Evolutionary conservation across 805 yeast genomes (phyloP), one percentile per base, ranked within the genome.

Genomic region (Candida insectorum): DNA sequence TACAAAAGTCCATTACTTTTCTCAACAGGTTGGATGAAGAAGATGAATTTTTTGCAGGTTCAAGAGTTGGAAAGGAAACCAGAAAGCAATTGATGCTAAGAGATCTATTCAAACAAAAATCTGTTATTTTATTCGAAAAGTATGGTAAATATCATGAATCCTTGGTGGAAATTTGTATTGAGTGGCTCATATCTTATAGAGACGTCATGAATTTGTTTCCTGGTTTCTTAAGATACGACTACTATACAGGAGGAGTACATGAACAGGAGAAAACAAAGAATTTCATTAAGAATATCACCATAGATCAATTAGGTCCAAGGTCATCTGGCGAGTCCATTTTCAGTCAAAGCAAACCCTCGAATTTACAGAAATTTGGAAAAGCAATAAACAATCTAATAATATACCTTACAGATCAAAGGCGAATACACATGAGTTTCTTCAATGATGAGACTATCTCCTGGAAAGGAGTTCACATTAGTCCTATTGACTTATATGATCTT

Each of bases 371-470:
- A 24, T 65, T 58, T 46, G 41, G 33, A 30, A 65, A 52, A 21
- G 67, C 62, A n/a, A 68, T 58, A 6, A 62, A 57, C 33, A 58
- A 63, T 33, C 48, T 75, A 20, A 65, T 75, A 4, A 55, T 72
- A 1, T 75, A 62, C 42, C 49, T 75, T 15, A 73, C 80, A 0
- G 81, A 75, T 37, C 71, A 75, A 34, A 54, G 80, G 44, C 50
- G 81, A 28, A 69, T 75, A 24, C 60, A 71, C 27, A 51, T 60
- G 9, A 61, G 62, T 28, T 61, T 75, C 25, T 39, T 66, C 20
- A 49, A 47, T 18, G 60, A 64, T 19, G 43, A 43, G 3, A 17
- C 31, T 6, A 40, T 32, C 26, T 8, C 4, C n/a, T 73, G 78
- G 77, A 71, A 71, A 28, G 72, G 71, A 3, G 54, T 67, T 10